A percentile compares a stretch with the other conserved stretches of the same genome.
phyloP scores from a whole-genome alignment of 2,329 filamentous ascomycete species.

The Diplodia scrobiculata region DNA sequence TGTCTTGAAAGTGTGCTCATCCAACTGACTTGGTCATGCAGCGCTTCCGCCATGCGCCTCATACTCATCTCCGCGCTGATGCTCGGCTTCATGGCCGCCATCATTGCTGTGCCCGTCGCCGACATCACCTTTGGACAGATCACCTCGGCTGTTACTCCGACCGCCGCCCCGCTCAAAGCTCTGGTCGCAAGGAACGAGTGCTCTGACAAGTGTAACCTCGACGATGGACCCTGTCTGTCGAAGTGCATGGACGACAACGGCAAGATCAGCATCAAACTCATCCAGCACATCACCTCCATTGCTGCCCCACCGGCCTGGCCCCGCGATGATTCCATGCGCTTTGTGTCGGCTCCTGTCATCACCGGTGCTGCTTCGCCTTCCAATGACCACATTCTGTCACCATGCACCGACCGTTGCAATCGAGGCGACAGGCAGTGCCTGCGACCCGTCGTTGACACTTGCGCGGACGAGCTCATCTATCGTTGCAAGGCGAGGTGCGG shows the following conservation, averaged over 20 bases:
- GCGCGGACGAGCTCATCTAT: too few relatives aligned
- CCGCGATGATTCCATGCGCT: too few relatives aligned
- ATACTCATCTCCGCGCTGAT: neutral
- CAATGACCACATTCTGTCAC: too few relatives aligned
- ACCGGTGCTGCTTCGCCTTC: too few relatives aligned
- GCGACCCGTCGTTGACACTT: too few relatives aligned
- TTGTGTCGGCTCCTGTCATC: too few relatives aligned
- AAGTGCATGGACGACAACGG: neutral
- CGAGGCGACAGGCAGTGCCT: too few relatives aligned
- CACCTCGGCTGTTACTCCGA: neutral
- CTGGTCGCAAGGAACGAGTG: neutral
- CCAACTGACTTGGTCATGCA: neutral
- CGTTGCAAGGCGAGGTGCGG: too few relatives aligned
- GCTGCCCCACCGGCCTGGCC: too few relatives aligned
- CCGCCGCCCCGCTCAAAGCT: neutral
- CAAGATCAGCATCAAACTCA: neutral
- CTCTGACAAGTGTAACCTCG: neutral
- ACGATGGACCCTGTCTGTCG: neutral
- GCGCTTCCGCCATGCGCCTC: neutral
- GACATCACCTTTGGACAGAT: neutral
- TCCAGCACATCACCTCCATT: too few relatives aligned
- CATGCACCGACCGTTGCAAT: too few relatives aligned
- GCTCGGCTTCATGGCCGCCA: neutral
- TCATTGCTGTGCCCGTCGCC: neutral
- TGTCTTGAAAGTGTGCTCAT: too few relatives aligned